Percentiles rank a stretch among this genome's conserved stretches.
These are phyloP conservation scores for Saccharomycopsis capsularis DNA, from an alignment of 805 yeast species.

Conservation along the genomic window DNA sequence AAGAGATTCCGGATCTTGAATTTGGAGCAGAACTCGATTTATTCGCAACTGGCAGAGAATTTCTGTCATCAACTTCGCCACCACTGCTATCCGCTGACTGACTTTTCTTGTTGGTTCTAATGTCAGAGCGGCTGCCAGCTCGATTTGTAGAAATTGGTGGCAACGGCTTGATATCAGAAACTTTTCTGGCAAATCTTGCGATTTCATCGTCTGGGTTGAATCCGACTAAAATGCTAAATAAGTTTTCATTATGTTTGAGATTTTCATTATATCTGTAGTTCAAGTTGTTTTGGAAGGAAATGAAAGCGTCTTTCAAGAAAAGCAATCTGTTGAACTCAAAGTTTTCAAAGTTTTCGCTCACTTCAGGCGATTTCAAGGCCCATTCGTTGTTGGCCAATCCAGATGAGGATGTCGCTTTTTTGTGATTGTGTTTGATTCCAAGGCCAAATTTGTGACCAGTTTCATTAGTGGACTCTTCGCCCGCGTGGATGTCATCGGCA, in stretches of 20 bases:
- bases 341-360: conserved; percentile 19
- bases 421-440: conserved; percentile 2
- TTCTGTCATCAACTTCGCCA: neutral
- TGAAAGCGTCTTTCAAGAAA: conserved; percentile 20
- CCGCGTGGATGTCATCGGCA: neutral
- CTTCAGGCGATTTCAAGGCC: conserved; percentile 16
- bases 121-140: neutral
- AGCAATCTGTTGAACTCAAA: conserved; percentile 21
- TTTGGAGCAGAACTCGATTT: neutral
- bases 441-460: conserved; percentile 8
- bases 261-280: conserved; percentile 19
- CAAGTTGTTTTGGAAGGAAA: conserved; percentile 19
- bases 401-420: neutral
- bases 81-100: neutral
- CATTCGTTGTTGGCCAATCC: conserved; percentile 11
- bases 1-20: too few species aligned
- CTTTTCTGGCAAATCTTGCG: conserved; percentile 15
- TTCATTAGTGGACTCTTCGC: neutral
- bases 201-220: conserved; percentile 22
- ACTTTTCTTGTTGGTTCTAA: neutral
- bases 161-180: neutral
- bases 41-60: conserved; percentile 8
- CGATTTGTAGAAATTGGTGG: conserved; percentile 4
- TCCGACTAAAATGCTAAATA: conserved; percentile 17
- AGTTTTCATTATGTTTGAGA: conserved; percentile 21